Evolutionary conservation across 352 stramenopile genomes (phyloP), one percentile per base, ranked within the genome.

Genomic region (Globisporangium spiculum): DNA sequence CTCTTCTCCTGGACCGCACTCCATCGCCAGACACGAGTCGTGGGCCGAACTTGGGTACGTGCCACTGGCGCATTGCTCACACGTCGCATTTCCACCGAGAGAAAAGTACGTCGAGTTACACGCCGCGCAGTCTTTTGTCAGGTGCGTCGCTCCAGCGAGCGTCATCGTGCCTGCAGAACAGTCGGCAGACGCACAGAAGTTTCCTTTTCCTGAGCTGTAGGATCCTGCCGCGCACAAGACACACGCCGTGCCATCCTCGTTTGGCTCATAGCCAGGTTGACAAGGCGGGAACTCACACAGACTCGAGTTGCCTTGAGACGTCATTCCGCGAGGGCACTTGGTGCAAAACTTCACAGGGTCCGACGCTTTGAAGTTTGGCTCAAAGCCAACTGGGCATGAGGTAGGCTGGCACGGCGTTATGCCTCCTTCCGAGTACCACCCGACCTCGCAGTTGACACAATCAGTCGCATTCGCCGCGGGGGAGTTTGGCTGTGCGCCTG

Each of bases 181-280:
- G 9, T 70, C 58, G 0, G 72, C 65, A 9, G 70, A 34, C 20
- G 75, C 56, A 36, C 79, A 86, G 44, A 78, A 76, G 0, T n/a
- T 44, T 24, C 75, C 73, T 4, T 72, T 62, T 9, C 79, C 79
- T 0, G 41, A 27, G 26, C 73, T 81, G 67, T 71, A 86, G 7
- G 65, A 67, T 14, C 76, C 79, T 6, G 56, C 67, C 0, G 53
- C 22, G 52, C 79, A 86, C 22, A 73, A 22, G 0, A 73, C 2
- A 34, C 79, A 86, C 4, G 16, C 60, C 0, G 67, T 68, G 57
- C 79, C 76, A 38, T 75, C 54, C 32, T 71, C 72, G 18, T 73
- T 76, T 0, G 79, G 79, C 59, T 84, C 75, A 57, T 74, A 81
- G n/a, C 75, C 79, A n/a, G 76, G 60, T 14, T 74, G 57, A n/a